Evolutionary conservation across 2,329 filamentous ascomycete species (phyloP), one percentile per base, ranked within the genome.

Genomic region (Ophiostoma angusticollis): DNA sequence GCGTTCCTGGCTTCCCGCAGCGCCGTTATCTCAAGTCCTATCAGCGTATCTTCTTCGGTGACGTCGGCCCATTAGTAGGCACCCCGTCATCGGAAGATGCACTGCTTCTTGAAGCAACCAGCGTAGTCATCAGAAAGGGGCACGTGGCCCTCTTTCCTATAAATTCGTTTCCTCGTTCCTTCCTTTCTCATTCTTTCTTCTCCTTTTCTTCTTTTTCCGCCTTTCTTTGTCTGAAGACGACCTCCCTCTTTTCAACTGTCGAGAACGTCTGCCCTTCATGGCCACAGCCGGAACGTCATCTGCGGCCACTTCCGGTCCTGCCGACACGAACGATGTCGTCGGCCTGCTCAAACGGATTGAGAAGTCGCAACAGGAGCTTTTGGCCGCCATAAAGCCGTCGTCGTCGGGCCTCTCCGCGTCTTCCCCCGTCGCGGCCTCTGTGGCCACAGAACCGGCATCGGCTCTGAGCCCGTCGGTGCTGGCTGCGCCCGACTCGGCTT

Each of bases 281-380:
- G 40, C 49, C 17, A 41, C 47, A 40, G 43, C 39, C 28, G 37
- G 25, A 19, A 14, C 22, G 1, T 25, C 37, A 13, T 19, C 29
- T 16, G 17, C 23, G 11, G 18, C 39, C 27, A 19, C 30, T 29
- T 29, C 36, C 16, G 39, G 34, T 16, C 34, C 37, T 7, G 31
- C 30, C 31, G 49, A 41, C 24, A 47, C 67, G 40, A 57, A 55
- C 27, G 56, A 64, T 27, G 47, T 59, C 14, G 49, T 53, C 39
- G 42, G 47, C 25, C 50, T 52, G 13, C 40, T 60, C 43, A 50
- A 54, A 43, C 49, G 48, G 35, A 63, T 69, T 24, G 59, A 62
- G 40, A 54, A 59, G 40, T 58, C 56, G 13, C 65, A 68, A 45
- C 47, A 55, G 9, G 55, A 60, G 35, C 53, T 69, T 14, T 45